Base-by-base conservation (phyloP, 148 eudicot species). In the Camellia sinensis region DNA sequence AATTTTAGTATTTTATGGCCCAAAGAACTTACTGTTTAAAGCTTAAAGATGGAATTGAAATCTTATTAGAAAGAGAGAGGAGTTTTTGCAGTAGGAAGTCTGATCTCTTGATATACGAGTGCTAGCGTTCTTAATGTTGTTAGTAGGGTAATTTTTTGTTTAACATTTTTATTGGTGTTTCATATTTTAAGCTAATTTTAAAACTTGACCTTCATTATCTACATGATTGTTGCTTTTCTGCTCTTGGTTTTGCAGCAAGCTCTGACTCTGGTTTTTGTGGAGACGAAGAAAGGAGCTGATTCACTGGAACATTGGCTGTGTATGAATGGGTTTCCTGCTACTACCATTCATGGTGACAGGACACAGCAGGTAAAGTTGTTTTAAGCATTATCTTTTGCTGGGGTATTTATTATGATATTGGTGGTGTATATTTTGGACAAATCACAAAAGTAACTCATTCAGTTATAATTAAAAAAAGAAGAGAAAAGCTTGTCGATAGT, bases 271-370 rank as follows among this genome's bases (percentile, higher is more conserved):
- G 91, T 88, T 62, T 88, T 88, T 48, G 91, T 88, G 67, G 91
- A 88, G 87, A 88, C 91, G 41, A 88, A 88, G 85, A 88, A 86
- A 64, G 87, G 89, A 72, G 91, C 91, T 63, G 91, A 88, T 82
- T 71, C 91, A 29, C 87, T 88, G 64, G 91, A 88, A 74, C 65
- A 88, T 75, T 88, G 91, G 91, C 79, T 88, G 62, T 84, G 86
- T 64, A 73, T 71, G 46, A 88, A 88, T 81, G 86, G 85, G n/a
- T 88, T 88, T 71, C 91, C 91, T 80, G 91, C 91, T 61, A 86
- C 91, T 21, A 82, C 87, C 52, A 88, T 88, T 73, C 91, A 88
- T 70, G 91, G 91, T 76, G 91, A 88, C 77, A 84, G 91, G 73
- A 84, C 89, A n/a, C 91, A 88, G 76, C 89, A 86, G 91, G 91